Conservation (phyloP, 257 asterid species). For the Solanum paucissectum region DNA sequence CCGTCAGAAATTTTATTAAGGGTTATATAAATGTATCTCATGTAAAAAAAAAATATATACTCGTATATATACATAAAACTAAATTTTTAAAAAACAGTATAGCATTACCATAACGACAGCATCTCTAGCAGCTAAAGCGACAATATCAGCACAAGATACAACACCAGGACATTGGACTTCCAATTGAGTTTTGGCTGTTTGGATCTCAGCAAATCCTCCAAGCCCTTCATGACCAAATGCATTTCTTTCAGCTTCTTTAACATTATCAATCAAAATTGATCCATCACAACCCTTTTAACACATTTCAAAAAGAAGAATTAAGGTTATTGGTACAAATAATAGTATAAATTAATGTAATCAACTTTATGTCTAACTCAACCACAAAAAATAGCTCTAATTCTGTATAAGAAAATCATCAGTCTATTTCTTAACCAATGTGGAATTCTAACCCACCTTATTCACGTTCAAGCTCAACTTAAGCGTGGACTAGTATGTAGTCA, state of each 20-base stretch:
- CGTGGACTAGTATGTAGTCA: not conserved
- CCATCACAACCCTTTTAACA: conserved; percentile 36
- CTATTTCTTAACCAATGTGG: not conserved
- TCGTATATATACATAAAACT: not conserved
- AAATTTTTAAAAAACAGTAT: too few species aligned
- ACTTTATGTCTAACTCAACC: not conserved
- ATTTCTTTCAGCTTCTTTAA: not conserved
- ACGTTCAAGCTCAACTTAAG: not conserved
- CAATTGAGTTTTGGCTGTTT: conserved; percentile 15
- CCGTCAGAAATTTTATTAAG: not conserved
- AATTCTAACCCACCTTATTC: not conserved
- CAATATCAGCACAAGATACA: conserved; percentile 42
- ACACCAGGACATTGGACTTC: conserved; percentile 32
- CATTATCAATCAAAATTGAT: conserved; percentile 22
- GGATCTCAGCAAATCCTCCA: conserved; percentile 14
- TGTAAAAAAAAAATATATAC: too few species aligned
- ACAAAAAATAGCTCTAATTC: not conserved
- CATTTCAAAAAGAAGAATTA: not conserved
- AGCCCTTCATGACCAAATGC: conserved; percentile 29
- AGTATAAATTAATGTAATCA: not conserved
- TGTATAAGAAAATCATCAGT: not conserved
- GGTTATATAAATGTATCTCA: not conserved
- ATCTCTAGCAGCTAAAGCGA: conserved; percentile 46
- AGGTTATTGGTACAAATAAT: not conserved
- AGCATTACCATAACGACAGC: conserved; percentile 20